Conservation (phyloP, 805 yeast species). For the Teunomyces gatunensis region DNA sequence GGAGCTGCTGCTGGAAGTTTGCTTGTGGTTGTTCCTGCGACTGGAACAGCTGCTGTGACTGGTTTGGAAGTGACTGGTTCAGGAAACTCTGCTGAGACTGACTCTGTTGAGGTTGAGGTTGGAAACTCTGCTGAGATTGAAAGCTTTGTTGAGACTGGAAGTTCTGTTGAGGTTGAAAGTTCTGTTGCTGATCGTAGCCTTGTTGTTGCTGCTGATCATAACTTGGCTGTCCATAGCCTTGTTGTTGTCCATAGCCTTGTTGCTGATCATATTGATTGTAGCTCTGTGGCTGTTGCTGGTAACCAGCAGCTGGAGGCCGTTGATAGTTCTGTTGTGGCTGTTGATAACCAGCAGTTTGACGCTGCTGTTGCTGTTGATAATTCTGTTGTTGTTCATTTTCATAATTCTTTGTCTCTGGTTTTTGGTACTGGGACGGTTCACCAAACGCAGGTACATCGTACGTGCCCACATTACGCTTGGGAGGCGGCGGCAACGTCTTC, state of each 20-base stretch:
- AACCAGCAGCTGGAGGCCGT: not conserved
- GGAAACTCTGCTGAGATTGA: not conserved
- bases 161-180: not conserved
- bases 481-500: conserved; percentile 43
- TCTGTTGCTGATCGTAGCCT: not conserved
- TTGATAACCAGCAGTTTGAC: no score
- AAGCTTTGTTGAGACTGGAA: conserved; percentile 1
- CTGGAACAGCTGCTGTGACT: not conserved
- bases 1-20: conserved; percentile 6
- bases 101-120: not conserved
- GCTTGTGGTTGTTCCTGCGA: not conserved
- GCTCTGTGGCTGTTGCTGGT: not conserved
- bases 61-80: not conserved
- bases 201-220: conserved; percentile 9
- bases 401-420: not conserved
- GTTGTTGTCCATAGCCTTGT: no score
- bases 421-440: conserved; percentile 11
- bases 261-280: no score
- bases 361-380: conserved; percentile 1
- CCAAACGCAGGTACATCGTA: conserved; percentile 18
- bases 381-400: not conserved
- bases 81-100: not conserved
- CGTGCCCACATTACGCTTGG: conserved; percentile 37
- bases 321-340: conserved; percentile 4
- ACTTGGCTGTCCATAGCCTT: no score